Percentiles rank a stretch among this genome's conserved stretches.
Evolutionary conservation across 2,329 filamentous ascomycete genomes (phyloP).

Genomic region (Trichoderma afroharzianum): DNA sequence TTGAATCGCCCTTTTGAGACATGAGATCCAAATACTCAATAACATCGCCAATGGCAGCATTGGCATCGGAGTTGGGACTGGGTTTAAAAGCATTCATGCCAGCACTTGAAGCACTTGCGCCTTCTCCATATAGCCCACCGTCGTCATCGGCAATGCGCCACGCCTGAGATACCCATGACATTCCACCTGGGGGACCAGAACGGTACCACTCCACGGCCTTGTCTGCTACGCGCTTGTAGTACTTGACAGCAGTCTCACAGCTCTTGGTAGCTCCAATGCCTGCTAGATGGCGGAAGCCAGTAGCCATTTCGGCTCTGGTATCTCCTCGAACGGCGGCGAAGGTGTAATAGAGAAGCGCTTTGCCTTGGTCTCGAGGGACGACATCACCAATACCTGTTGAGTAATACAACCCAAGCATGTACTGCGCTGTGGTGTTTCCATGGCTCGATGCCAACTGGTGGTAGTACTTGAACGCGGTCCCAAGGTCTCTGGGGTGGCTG

Average conservation of each 20-base stretch:
- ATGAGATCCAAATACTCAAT: constrained; percentile 91
- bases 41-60: constrained; percentile 87
- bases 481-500: constrained; percentile 78
- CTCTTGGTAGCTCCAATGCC: constrained; percentile 83
- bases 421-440: constrained; percentile 88
- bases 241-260: constrained; percentile 79
- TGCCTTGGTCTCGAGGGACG: constrained; percentile 82
- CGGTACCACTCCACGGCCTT: constrained; percentile 86
- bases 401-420: constrained; percentile 95
- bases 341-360: constrained; percentile 88
- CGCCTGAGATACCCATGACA: constrained; percentile 69
- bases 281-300: constrained; percentile 79
- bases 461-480: constrained; percentile 77
- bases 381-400: constrained; percentile 83
- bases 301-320: constrained; percentile 85
- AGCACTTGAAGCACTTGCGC: constrained; percentile 84
- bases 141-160: constrained; percentile 86
- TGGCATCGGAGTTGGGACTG: constrained; percentile 70
- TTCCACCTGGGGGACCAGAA: constrained; percentile 85
- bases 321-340: constrained; percentile 85
- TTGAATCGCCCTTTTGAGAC: constrained; percentile 84
- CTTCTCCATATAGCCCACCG: constrained; percentile 92
- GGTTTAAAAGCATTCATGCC: constrained; percentile 76
- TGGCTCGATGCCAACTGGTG: constrained; percentile 68
- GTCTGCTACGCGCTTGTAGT: constrained; percentile 91